Conservation (phyloP, 495 filamentous ascomycete genomes). For the Evernia prunastri region DNA sequence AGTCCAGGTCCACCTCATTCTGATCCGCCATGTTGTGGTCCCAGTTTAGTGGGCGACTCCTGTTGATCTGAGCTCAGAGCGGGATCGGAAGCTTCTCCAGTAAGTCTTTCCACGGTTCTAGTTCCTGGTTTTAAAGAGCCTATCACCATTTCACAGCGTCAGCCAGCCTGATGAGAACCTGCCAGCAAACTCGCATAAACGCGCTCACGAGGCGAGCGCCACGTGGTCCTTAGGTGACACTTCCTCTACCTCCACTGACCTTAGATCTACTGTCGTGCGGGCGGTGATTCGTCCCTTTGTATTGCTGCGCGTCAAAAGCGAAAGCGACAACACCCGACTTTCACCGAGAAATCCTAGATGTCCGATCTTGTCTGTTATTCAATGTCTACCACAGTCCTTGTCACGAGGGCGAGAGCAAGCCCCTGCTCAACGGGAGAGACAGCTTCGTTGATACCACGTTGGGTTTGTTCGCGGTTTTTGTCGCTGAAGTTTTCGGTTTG, state of each 20-base stretch:
- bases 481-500: slow-evolving; percentile 11
- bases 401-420: neutral
- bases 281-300: neutral
- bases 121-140: neutral
- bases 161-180: neutral
- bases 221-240: neutral
- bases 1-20: slow-evolving; percentile 96
- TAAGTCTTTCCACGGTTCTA: neutral
- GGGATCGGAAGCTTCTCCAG: neutral
- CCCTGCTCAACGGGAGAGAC: neutral
- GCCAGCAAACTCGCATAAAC: neutral
- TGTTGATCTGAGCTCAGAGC: slow-evolving; percentile 7
- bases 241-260: slow-evolving; percentile 3
- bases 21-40: slow-evolving; percentile 80
- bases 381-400: neutral
- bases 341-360: slow-evolving; percentile 1
- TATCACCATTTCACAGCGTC: slow-evolving; percentile 1
- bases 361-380: neutral
- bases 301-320: slow-evolving; percentile 10
- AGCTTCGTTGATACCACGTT: neutral
- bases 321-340: slow-evolving; percentile 11
- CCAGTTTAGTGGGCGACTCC: slow-evolving; percentile 9
- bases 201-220: neutral
- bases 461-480: slow-evolving; percentile 3
- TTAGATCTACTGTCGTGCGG: neutral